Base-by-base conservation (phyloP, 768 basidiomycete genomes). In the Boletus sp. region DNA sequence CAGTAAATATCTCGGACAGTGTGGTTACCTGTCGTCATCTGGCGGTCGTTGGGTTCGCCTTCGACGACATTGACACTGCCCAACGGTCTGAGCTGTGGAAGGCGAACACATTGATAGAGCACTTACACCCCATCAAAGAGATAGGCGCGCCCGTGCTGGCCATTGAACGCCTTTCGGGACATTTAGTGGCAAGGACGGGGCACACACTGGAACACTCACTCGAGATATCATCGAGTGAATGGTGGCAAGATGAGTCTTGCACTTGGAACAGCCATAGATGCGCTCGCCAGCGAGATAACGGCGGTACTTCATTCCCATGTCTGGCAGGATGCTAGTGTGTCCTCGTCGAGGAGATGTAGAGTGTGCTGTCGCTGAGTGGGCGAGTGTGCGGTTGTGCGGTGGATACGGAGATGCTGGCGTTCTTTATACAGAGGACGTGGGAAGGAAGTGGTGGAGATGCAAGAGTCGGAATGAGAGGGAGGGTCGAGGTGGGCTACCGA, bases 1-100 rank as follows among this genome's bases (percentile, higher is more conserved):
- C 96, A 99, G 72, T 83, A 91, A 58, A 98, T 93, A 70, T 99
- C 96, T 53, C 96, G 86, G 33, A 99, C 96, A 27, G 88, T 91
- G 74, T 99, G 97, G 64, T 90, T 84, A 21, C 96, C 96, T 21
- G 96, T 99, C 30, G 94, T 95, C 96, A 98, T 99, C 54, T 85
- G 83, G 57, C 97, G 82, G 70, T 98, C 96, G 68, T 81, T 89
- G 38, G 92, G 86, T 62, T 91, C 87, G 56, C 94, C 94, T 70
- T 92, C 88, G 58, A 86, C 77, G 58, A 98, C 81, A 71, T 99
- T 99, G 62, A 97, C 93, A 55, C 94, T 96, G 67, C 45, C 34
- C 54, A 39, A 29, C 35, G 15, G 53, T 37, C 35, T 61, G 41
- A 64, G 54, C 40, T 29, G 23, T 35, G 13, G 35, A 17, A 48